Evolutionary conservation across 257 asterid genomes (phyloP), one percentile per base, ranked within the genome.

Genomic region (Capsicum chinense): DNA sequence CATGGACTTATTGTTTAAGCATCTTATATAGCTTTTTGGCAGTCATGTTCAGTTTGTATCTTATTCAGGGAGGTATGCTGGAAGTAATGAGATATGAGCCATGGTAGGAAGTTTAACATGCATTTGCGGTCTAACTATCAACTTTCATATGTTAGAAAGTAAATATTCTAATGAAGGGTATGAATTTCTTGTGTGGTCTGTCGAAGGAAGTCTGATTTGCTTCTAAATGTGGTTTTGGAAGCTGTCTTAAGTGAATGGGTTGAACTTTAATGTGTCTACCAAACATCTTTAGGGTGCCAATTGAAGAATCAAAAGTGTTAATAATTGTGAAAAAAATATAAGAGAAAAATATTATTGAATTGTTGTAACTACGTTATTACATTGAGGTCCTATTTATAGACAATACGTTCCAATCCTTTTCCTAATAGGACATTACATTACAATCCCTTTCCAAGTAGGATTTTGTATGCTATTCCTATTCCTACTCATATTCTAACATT

Each of bases 1-100:
- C 21, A 39, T 50, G 62, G 47, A 74, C 81, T 74, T 74, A 13
- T 13, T 74, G 47, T 56, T 74, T 74, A 74, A 74, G 6, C 80
- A 74, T 48, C 48, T 48, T 74, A 74, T 48, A 48, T 74, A 3
- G 12, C 62, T 26, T 50, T 74, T 74, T 74, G 62, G 62, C 62
- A 74, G 47, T 74, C 8, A 15, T 74, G 62, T 48, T 73, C 44
- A 73, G 15, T 76, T 76, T 76, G 47, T 52, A 21, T 76, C 19
- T 76, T 44, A 50, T 52, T 52, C 52, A 48, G 63, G 21, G 21
- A 26, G 63, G 62, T 76, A 26, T 13, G 47, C 81, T 21, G 63
- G 62, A 47, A 76, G 81, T 76, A 50, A 52, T 52, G 48, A 52
- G 47, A 76, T 52, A 76, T 54, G 44, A 76, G 8, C 63, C 63